A percentile compares a stretch with the other conserved stretches of the same genome.
Conservation (phyloP, 495 filamentous ascomycete genomes). For the Talaromyces proteolyticus region DNA sequence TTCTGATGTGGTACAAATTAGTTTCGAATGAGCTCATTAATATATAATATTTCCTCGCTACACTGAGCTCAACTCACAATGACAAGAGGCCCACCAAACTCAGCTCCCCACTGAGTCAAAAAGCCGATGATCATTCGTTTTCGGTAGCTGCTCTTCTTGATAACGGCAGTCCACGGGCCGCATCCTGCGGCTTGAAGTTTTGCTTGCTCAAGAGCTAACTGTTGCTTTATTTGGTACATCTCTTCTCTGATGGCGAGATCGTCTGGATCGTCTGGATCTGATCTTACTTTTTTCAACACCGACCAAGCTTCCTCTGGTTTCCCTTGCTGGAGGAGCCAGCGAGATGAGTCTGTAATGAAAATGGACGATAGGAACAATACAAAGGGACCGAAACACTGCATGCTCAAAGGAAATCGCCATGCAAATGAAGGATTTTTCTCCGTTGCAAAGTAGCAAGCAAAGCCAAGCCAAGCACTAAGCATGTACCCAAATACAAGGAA, state of each 20-base stretch:
- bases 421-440: slow-evolving; percentile 25
- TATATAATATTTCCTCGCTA: not conserved
- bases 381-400: slow-evolving; percentile 34
- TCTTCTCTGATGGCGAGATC: slow-evolving; percentile 29
- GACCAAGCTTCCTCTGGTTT: slow-evolving; percentile 28
- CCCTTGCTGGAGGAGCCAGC: slow-evolving; percentile 38
- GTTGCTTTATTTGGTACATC: slow-evolving; percentile 31
- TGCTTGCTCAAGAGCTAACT: slow-evolving; percentile 28
- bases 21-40: not conserved
- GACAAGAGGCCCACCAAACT: slow-evolving; percentile 31
- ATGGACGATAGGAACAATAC: slow-evolving; percentile 30
- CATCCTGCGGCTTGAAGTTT: slow-evolving; percentile 17
- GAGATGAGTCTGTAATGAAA: slow-evolving; percentile 37
- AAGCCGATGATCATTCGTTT: slow-evolving; percentile 37
- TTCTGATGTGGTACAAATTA: slow-evolving; percentile 14
- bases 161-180: slow-evolving; percentile 26
- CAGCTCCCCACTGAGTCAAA: slow-evolving; percentile 30
- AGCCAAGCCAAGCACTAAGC: slow-evolving; percentile 37
- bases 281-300: slow-evolving; percentile 25
- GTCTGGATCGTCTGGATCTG: slow-evolving; percentile 23
- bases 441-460: slow-evolving; percentile 34
- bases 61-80: slow-evolving; percentile 16
- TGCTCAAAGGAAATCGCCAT: slow-evolving; percentile 40
- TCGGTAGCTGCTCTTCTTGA: slow-evolving; percentile 35
- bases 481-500: slow-evolving; percentile 39